These are phyloP conservation scores for Candida sp. DNA, from an alignment of 1,139 yeast species.

Conservation along the genomic window DNA sequence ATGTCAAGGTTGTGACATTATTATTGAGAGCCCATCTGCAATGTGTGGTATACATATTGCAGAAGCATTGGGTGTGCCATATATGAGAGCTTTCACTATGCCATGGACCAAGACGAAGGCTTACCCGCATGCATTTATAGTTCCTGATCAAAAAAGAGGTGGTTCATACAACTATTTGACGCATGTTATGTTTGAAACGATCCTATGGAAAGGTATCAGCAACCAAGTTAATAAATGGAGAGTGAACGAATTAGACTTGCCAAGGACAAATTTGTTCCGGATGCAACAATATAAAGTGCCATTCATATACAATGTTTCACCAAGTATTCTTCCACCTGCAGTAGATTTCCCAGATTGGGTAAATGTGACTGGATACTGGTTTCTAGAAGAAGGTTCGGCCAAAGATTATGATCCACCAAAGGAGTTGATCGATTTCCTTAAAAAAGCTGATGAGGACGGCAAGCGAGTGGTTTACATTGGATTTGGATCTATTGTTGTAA, in stretches of 20 bases:
- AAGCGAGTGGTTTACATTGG: conserved; percentile 88
- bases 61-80: conserved; percentile 85
- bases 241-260: conserved; percentile 57
- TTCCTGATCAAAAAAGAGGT: conserved; percentile 90
- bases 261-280: conserved; percentile 64
- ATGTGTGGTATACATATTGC: conserved; percentile 97
- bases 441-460: conserved; percentile 53
- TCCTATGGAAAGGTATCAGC: conserved; percentile 93
- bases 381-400: conserved; percentile 66
- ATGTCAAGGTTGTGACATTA: conserved; percentile 77
- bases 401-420: conserved; percentile 62
- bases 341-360: conserved; percentile 95
- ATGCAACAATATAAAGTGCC: conserved; percentile 82
- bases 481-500: conserved; percentile 92
- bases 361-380: conserved; percentile 95
- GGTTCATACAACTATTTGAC: conserved; percentile 92
- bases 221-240: conserved; percentile 90
- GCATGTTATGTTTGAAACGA: conserved; percentile 87
- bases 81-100: conserved; percentile 95
- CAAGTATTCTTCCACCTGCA: conserved; percentile 85
- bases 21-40: conserved; percentile 92
- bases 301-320: conserved; percentile 84
- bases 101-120: conserved; percentile 98
- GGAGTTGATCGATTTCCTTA: conserved; percentile 57
- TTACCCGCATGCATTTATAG: conserved; percentile 94